Evolutionary conservation across 495 filamentous ascomycete genomes (phyloP), one percentile per base, ranked within the genome.

Genomic region (Tetracladium marchalianum): DNA sequence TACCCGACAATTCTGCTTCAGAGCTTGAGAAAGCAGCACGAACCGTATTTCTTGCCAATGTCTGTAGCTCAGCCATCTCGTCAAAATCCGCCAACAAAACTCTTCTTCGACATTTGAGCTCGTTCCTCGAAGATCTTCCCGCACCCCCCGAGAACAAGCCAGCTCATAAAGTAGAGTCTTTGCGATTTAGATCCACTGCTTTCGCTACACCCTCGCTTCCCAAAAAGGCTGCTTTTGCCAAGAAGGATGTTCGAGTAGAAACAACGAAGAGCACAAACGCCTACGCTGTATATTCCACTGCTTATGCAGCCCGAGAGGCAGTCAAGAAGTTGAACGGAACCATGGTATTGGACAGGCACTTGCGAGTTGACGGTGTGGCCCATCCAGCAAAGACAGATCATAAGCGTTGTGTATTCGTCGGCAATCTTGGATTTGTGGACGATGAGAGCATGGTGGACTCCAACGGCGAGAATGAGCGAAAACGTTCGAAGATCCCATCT

Each of bases 241-340:
- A 78, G 44, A 84, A 85, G 56, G 77, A 85, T 8, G 64, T 95
- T 47, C 82, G 92, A 77, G 80, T 85, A 40, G 78, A 84, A 16
- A 97, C 93, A 1, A 90, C 92, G 2, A 88, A 85, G 44, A 90
- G 85, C 53, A 90, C 89, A 41, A 95, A 99, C 55, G 93, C 93
- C 4, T 99, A 99, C 57, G 85, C 73, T 7, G 86, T 99, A 31
- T 97, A 90, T 60, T 78, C 73, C 40, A 85, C 85, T 3, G 50
- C 77, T 5, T 63, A 75, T 16, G 86, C 81, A 4, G 85, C 87
- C 12, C 77, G 86, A 39, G 79, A 85, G 56, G 90, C 90, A 2
- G 76, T 81, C 17, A 73, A 76, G 47, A 70, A 72, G 12, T 73
- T 99, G 18, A 99, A 97, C 51, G 93, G 89, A 16, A 82, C 78